Conservation (phyloP, 1,284 basidiomycete genomes). For the Kwoniella shivajii region DNA sequence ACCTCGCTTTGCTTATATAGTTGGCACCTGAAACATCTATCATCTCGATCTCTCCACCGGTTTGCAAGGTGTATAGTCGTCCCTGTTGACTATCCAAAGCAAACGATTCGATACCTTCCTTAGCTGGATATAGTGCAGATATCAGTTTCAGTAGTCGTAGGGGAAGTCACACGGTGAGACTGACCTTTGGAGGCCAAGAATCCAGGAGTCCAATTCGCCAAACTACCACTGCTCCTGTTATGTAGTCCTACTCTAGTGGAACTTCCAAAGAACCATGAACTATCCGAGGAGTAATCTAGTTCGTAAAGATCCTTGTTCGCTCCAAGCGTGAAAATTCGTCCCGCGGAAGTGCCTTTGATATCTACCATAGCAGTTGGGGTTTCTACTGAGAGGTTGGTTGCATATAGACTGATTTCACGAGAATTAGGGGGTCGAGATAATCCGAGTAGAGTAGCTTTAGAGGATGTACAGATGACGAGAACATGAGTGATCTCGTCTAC, state of each 20-base stretch:
- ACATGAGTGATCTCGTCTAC: conserved; percentile 89
- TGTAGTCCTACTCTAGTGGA: conserved; percentile 60
- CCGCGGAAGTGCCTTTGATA: conserved; percentile 75
- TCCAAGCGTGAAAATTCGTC: conserved; percentile 89
- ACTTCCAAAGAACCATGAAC: conserved; percentile 75
- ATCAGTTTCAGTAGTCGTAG: not conserved
- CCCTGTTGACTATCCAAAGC: conserved; percentile 41
- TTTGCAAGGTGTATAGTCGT: conserved; percentile 43
- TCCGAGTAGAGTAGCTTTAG: conserved; percentile 82
- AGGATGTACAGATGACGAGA: conserved; percentile 85
- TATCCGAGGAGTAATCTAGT: conserved; percentile 85
- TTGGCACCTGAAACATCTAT: conserved; percentile 37
- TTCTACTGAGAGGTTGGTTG: conserved; percentile 82
- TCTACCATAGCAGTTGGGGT: conserved; percentile 73
- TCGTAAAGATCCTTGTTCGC: conserved; percentile 89
- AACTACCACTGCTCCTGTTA: conserved; percentile 38
- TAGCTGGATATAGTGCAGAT: conserved; percentile 9
- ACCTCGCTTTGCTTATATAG: conserved; percentile 33
- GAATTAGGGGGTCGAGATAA: conserved; percentile 61
- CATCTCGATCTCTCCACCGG: conserved; percentile 39
- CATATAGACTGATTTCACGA: conserved; percentile 83
- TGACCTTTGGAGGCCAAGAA: conserved; percentile 27
- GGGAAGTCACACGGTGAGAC: not conserved
- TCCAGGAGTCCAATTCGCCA: conserved; percentile 39
- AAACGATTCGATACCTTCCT: conserved; percentile 48